Conservation (phyloP, 129 eudicot species). For the sunflower (Helianthus annuus) region DNA sequence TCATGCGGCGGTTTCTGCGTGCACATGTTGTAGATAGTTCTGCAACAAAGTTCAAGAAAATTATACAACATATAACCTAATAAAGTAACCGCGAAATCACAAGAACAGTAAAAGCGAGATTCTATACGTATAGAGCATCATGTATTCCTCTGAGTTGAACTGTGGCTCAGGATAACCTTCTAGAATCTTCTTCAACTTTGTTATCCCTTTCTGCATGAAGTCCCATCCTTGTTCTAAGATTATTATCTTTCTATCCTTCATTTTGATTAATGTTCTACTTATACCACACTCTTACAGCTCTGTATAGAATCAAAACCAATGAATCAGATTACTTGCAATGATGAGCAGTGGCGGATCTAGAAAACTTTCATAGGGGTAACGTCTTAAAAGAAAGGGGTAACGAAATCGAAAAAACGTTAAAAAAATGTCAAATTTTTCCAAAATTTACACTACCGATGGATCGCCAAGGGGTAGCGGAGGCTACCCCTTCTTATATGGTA, state of each 20-base stretch:
- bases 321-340: background rate
- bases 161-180: constrained; percentile 94
- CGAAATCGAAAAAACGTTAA: no score
- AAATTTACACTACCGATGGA: no score
- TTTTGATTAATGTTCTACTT: constrained; percentile 24
- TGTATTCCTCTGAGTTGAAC: constrained; percentile 91
- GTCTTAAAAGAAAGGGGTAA: no score
- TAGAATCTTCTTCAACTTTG: constrained; percentile 78
- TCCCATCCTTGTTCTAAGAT: constrained; percentile 93
- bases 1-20: constrained; percentile 90
- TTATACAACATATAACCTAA: background rate
- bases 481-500: no score
- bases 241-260: constrained; percentile 69
- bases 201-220: constrained; percentile 81
- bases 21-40: constrained; percentile 90
- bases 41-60: constrained; percentile 36
- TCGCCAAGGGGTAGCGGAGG: no score
- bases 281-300: constrained; percentile 10
- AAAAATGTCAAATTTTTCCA: no score
- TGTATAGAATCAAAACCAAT: constrained; percentile 27
- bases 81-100: background rate
- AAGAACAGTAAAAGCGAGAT: background rate
- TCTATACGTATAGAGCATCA: constrained; percentile 90
- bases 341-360: no score
- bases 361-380: no score